These are phyloP conservation scores for Fusarium compactum DNA, from an alignment of 2,329 filamentous ascomycete genomes.

Conservation along the genomic window DNA sequence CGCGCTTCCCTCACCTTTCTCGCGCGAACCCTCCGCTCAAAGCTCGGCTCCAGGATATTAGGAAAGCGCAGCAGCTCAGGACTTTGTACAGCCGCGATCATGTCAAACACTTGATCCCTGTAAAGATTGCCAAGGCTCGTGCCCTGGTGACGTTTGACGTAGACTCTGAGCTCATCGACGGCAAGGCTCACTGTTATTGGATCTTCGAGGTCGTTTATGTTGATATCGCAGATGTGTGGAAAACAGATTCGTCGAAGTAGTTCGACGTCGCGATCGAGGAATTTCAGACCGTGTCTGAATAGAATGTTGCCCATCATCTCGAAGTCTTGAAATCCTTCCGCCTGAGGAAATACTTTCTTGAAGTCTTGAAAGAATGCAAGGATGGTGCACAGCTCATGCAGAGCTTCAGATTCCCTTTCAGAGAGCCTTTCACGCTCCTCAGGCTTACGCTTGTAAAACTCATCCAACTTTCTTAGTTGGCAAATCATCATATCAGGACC, in stretches of 20 bases:
- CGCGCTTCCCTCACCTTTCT: neutral
- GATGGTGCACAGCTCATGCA: neutral
- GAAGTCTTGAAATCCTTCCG: fast-evolving
- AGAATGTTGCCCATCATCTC: neutral
- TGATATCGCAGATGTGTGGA: neutral
- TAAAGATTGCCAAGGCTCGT: neutral
- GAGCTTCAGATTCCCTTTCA: neutral
- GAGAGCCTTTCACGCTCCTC: neutral
- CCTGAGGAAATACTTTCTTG: neutral
- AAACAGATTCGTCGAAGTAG: too few relatives aligned
- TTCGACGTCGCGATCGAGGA: neutral
- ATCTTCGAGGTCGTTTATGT: neutral
- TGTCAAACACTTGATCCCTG: neutral
- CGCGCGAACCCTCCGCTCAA: neutral
- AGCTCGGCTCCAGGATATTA: neutral
- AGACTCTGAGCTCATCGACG: neutral
- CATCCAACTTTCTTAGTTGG: neutral
- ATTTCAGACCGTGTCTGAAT: neutral
- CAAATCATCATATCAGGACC: neutral
- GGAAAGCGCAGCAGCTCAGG: neutral
- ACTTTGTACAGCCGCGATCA: neutral
- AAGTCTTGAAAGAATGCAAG: neutral
- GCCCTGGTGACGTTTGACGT: neutral
- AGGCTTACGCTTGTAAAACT: neutral
- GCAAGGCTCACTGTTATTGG: fast-evolving